phyloP scores from a whole-genome alignment of 179 eudicot species.

The Monotropa hypopitys region DNA sequence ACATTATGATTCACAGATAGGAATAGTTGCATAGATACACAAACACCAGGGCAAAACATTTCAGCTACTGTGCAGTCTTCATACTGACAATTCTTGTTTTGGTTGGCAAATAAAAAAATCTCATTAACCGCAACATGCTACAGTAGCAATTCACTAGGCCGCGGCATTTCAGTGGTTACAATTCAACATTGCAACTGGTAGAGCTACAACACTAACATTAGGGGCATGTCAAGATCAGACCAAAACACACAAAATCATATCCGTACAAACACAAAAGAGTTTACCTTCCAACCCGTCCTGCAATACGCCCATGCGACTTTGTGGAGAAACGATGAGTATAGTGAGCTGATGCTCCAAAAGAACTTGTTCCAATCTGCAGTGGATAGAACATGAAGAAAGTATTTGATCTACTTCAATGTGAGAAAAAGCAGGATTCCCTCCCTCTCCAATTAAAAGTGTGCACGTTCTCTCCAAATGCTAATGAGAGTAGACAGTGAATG shows the following conservation, averaged over 20 bases:
- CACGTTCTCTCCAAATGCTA: neutral
- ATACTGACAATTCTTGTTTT: neutral
- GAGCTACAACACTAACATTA: neutral
- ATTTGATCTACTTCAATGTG: neutral
- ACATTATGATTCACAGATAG: neutral
- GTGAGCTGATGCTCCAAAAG: conserved; percentile 82
- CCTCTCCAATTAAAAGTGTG: too few relatives aligned
- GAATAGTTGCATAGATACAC: neutral
- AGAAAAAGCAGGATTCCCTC: too few relatives aligned
- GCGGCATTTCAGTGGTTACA: neutral
- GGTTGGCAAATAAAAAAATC: neutral
- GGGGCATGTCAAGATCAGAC: neutral
- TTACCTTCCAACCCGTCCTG: conserved; percentile 85
- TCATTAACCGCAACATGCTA: neutral
- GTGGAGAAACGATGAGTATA: conserved; percentile 70
- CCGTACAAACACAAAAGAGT: neutral
- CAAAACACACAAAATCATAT: neutral
- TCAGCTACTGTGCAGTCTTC: neutral
- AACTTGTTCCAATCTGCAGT: conserved; percentile 63
- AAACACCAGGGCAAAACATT: neutral
- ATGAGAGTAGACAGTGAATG: neutral
- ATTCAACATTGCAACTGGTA: neutral
- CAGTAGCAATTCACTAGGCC: neutral
- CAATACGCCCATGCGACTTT: conserved; percentile 85
- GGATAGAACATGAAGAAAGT: conserved; percentile 4